Base-by-base conservation (phyloP, 164 flowering plant genomes). In the Annona squamosa region DNA sequence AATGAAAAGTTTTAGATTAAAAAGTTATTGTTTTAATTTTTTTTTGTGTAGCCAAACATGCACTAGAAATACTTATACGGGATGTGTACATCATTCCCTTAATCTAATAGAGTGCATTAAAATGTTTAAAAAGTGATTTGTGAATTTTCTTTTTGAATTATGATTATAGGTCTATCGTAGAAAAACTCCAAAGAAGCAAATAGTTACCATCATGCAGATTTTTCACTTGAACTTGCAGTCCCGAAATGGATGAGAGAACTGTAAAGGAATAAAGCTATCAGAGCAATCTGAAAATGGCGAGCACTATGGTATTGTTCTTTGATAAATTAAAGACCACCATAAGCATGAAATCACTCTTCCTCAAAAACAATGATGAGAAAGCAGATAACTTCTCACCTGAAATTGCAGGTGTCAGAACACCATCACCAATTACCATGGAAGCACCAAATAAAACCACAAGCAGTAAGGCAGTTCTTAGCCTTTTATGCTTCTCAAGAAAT, bases 181-280 rank as follows among this genome's bases (percentile, higher is more conserved):
- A 63, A 47, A 45, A 45, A 46, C 4, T 63, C 7, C 47, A n/a
- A n/a, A 6, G 5, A 10, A 26, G 16, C 71, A 47, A 63, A 5
- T 26, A 80, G 87, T 81, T 68, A 89, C 95, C 81, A 64, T 83
- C 76, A 37, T 71, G 59, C 72, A 81, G 61, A 19, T 80, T 72
- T 3, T 76, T 61, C 1, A 67, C 73, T 74, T 48, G 78, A 70
- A 84, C 78, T 72, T 82, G 78, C 80, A 87, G 76, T 71, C 95
- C 92, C 4, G 88, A 86, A 68, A 90, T 68, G 65, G 95, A 86
- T 48, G 95, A 86, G 59, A 83, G 72, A 74, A 87, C 95, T 91
- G 84, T 81, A 87, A 61, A 75, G 56, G 42, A 66, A 69, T 1
- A 26, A 46, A 12, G 42, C 16, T 78, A 57, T 18, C 9, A 64